Conservation (phyloP, 1,139 yeast species). For the Schizosaccharomyces versatilis region DNA sequence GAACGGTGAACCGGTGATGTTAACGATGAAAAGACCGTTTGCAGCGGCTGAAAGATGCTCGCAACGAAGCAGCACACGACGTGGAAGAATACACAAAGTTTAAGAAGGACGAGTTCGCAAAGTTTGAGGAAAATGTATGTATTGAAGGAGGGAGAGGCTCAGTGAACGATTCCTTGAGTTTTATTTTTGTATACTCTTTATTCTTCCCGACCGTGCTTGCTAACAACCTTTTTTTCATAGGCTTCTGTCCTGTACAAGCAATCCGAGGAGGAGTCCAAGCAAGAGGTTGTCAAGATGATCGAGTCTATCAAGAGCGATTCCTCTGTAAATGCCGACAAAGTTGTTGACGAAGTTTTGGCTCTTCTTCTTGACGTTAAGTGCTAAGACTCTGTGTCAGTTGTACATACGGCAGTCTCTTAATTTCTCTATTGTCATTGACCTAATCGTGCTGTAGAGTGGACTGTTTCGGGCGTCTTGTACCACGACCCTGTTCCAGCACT, state of each 20-base stretch:
- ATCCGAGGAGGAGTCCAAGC: neutral
- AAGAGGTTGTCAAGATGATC: neutral
- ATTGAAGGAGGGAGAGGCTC: too few relatives aligned
- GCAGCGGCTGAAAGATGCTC: conserved; percentile 77
- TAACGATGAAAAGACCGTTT: conserved; percentile 33
- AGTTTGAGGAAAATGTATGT: conserved; percentile 36
- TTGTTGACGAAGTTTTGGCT: neutral
- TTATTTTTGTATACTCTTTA: neutral
- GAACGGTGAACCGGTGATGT: neutral
- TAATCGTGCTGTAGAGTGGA: too few relatives aligned
- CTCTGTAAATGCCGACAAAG: neutral
- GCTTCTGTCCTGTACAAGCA: neutral
- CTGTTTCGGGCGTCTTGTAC: too few relatives aligned
- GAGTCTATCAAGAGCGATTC: neutral
- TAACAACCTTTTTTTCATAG: neutral
- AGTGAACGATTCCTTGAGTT: too few relatives aligned
- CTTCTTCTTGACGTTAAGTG: neutral
- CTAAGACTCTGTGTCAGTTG: too few relatives aligned
- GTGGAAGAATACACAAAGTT: conserved; percentile 65
- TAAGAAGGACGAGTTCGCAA: conserved; percentile 63
- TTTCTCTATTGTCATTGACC: neutral
- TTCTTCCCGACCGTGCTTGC: neutral
- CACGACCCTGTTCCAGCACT: too few relatives aligned
- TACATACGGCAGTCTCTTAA: neutral
- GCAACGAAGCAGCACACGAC: conserved; percentile 76